Conservation (phyloP, 2,329 filamentous ascomycete genomes). For the Pseudogymnoascus sp. region DNA sequence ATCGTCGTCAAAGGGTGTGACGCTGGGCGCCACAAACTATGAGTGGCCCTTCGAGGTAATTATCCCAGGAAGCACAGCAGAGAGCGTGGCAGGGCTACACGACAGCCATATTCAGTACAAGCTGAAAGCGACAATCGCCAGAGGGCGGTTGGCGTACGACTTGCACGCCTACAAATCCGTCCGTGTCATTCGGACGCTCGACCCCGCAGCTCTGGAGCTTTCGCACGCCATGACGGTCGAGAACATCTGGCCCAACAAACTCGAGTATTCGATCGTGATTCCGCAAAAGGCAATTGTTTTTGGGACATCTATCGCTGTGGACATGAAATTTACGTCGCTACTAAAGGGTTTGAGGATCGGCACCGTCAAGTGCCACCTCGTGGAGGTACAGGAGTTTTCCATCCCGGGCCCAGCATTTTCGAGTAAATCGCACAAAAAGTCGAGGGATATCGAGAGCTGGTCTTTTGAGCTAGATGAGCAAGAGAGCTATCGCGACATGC, state of each 20-base stretch:
- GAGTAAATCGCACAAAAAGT: constrained; percentile 51
- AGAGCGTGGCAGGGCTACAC: constrained; percentile 83
- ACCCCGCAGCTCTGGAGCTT: constrained; percentile 67
- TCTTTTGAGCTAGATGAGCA: constrained; percentile 45
- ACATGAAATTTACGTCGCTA: constrained; percentile 80
- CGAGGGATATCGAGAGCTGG: constrained; percentile 56
- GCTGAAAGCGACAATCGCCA: constrained; percentile 79
- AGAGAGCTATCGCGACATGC: constrained; percentile 60
- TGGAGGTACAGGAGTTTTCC: constrained; percentile 67
- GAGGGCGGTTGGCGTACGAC: constrained; percentile 84
- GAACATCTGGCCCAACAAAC: constrained; percentile 96
- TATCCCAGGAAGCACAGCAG: constrained; percentile 63
- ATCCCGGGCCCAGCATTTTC: constrained; percentile 39
- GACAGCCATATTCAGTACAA: constrained; percentile 86
- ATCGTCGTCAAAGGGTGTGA: constrained; percentile 42
- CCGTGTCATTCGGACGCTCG: constrained; percentile 68
- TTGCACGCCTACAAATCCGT: constrained; percentile 71
- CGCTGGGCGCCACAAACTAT: constrained; percentile 66
- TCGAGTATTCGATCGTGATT: constrained; percentile 89
- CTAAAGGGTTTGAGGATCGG: constrained; percentile 82
- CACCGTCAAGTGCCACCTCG: constrained; percentile 69
- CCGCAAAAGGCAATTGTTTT: constrained; percentile 93
- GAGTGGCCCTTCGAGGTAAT: constrained; percentile 73
- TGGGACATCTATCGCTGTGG: constrained; percentile 73
- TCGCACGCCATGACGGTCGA: constrained; percentile 90